These are phyloP conservation scores for Microsporum audouinii DNA, from an alignment of 2,329 filamentous ascomycete species.

Conservation along the genomic window DNA sequence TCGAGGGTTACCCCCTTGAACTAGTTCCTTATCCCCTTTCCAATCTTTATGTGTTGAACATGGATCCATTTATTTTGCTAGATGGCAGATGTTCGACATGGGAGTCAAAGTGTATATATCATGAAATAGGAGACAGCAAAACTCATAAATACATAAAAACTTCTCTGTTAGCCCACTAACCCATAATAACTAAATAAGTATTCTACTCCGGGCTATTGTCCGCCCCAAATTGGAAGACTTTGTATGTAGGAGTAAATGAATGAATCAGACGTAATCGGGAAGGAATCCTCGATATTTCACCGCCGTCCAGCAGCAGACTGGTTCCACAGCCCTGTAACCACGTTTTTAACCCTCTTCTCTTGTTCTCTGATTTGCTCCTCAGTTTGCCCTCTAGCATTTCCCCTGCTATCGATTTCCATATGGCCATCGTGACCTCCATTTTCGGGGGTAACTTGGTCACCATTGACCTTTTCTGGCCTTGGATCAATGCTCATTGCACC, in stretches of 20 bases:
- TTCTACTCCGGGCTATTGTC: not conserved
- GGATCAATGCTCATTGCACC: constrained; percentile 49
- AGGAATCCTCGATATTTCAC: constrained; percentile 5
- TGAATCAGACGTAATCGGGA: not conserved
- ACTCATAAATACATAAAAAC: too few species aligned
- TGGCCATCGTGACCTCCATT: constrained; percentile 21
- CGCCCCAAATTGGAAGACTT: not conserved
- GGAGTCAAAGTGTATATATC: too few species aligned
- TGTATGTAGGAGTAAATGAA: not conserved
- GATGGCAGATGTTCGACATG: too few species aligned
- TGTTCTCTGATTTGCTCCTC: constrained; percentile 52
- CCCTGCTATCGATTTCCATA: constrained; percentile 48
- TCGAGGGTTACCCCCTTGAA: too few species aligned
- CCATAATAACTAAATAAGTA: too few species aligned
- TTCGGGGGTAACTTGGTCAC: constrained; percentile 33
- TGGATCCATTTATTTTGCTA: too few species aligned
- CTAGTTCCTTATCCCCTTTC: too few species aligned
- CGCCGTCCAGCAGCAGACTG: constrained; percentile 19
- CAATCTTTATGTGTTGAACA: too few species aligned
- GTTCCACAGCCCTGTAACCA: constrained; percentile 47
- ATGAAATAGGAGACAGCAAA: too few species aligned
- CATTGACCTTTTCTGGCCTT: constrained; percentile 36
- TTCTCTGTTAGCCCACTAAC: too few species aligned
- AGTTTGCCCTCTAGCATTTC: constrained; percentile 50
- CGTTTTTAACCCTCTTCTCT: constrained; percentile 48